phyloP scores from a whole-genome alignment of 306 rosid genomes.

The Acacia confusa region DNA sequence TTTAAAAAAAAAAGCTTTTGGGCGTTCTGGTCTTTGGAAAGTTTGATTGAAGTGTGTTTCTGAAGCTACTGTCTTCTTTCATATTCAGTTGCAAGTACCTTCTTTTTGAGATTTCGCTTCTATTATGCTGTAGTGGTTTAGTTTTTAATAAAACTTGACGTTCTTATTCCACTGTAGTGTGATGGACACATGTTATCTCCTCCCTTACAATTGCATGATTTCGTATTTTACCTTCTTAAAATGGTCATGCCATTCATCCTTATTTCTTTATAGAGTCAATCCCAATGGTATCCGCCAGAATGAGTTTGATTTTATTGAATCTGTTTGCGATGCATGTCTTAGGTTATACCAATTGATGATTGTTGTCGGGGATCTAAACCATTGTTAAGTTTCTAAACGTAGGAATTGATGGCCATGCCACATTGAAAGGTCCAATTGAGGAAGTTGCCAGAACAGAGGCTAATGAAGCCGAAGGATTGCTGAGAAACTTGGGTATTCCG shows the following conservation, averaged over 20 bases:
- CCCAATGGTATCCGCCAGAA: not conserved
- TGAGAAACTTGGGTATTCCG: constrained; percentile 80
- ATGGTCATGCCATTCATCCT: not conserved
- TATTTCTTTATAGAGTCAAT: not conserved
- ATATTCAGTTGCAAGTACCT: not conserved
- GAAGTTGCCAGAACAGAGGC: constrained; percentile 86
- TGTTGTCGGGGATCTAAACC: constrained; percentile 12
- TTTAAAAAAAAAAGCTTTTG: constrained; percentile 12
- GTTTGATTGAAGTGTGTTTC: constrained; percentile 9
- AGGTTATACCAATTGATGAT: not conserved
- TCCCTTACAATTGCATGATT: not conserved
- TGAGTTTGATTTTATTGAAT: not conserved
- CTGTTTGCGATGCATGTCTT: constrained; percentile 18
- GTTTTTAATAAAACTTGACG: not conserved
- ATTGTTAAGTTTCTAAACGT: constrained; percentile 33
- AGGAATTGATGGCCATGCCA: constrained; percentile 67
- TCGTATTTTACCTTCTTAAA: not conserved
- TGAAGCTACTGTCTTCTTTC: constrained; percentile 9
- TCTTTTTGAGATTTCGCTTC: not conserved
- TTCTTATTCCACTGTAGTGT: not conserved
- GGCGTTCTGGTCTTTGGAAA: not conserved
- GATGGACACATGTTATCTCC: not conserved
- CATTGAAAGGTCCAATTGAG: constrained; percentile 86
- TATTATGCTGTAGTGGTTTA: not conserved
- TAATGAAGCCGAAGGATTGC: constrained; percentile 77